phyloP scores from a whole-genome alignment of 2,329 filamentous ascomycete genomes.

The Xylaria sp. region DNA sequence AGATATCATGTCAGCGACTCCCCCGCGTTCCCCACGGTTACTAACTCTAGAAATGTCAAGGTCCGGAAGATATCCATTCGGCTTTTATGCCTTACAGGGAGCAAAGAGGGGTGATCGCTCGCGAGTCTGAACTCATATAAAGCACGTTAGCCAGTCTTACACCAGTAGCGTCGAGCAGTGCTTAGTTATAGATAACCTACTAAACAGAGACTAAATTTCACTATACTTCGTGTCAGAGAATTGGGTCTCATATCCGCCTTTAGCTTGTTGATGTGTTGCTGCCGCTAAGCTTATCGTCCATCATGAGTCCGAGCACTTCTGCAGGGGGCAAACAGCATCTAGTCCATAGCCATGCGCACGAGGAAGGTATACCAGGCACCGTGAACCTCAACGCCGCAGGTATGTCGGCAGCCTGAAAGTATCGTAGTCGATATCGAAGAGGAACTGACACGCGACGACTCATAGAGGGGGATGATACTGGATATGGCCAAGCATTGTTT shows the following conservation, averaged over 20 bases:
- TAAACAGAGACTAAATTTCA: slow-evolving; percentile 3
- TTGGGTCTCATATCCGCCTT: background rate
- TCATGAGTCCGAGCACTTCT: slow-evolving; percentile 35
- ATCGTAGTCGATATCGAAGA: background rate
- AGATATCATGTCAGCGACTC: slow-evolving; percentile 11
- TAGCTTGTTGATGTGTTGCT: background rate
- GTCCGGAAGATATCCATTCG: slow-evolving; percentile 22
- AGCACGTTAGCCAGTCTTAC: slow-evolving; percentile 5
- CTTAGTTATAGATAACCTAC: slow-evolving; percentile 12
- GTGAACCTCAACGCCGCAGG: slow-evolving; percentile 44
- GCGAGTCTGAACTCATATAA: slow-evolving; percentile 15
- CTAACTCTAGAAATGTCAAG: slow-evolving; percentile 22
- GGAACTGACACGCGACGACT: slow-evolving; percentile 11
- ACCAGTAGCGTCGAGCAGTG: background rate
- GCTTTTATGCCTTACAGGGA: slow-evolving; percentile 25
- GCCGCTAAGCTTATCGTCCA: background rate
- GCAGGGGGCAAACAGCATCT: slow-evolving; percentile 38
- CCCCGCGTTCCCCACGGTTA: slow-evolving; percentile 35
- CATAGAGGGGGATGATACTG: slow-evolving; percentile 47
- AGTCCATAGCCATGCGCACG: slow-evolving; percentile 47
- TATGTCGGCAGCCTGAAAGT: slow-evolving; percentile 31
- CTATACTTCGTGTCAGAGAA: background rate
- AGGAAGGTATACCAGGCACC: slow-evolving; percentile 45
- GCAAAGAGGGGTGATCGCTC: slow-evolving; percentile 25
- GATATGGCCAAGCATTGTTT: slow-evolving; percentile 45